phyloP scores from a whole-genome alignment of 2,329 filamentous ascomycete genomes.

The Colletotrichum simmondsii region DNA sequence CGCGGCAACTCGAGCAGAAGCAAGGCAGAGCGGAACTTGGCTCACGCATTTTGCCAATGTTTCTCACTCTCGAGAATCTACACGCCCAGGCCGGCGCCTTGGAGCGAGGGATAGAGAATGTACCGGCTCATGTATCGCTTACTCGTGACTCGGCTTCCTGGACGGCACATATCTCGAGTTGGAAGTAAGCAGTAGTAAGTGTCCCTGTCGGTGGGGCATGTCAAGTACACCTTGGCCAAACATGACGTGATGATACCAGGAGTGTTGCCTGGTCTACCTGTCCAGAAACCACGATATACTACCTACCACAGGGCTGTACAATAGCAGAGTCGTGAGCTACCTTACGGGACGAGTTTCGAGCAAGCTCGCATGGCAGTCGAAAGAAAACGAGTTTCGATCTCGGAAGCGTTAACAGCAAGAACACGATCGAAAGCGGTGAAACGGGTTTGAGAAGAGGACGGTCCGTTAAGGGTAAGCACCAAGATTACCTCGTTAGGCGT shows the following conservation, averaged over 20 bases:
- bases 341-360: slow-evolving; percentile 15
- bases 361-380: slow-evolving; percentile 13
- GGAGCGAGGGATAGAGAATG: background rate
- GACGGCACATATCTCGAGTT: slow-evolving; percentile 17
- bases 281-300: background rate
- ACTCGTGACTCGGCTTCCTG: slow-evolving; percentile 7
- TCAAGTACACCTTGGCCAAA: slow-evolving; percentile 3
- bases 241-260: slow-evolving; percentile 7
- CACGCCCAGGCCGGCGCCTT: background rate
- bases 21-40: slow-evolving; percentile 15
- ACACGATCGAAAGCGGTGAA: slow-evolving; percentile 20
- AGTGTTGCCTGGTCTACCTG: background rate
- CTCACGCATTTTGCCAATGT: slow-evolving; percentile 18
- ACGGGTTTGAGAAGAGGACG: slow-evolving; percentile 22
- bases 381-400: slow-evolving; percentile 14
- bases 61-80: slow-evolving; percentile 1
- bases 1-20: slow-evolving; percentile 14
- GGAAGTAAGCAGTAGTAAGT: slow-evolving; percentile 12
- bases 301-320: slow-evolving; percentile 5
- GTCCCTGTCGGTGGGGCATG: slow-evolving; percentile 1
- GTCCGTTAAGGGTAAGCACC: background rate
- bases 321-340: background rate
- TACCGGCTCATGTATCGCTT: background rate
- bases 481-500: background rate
- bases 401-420: background rate